Evolutionary conservation across 2,329 filamentous ascomycete genomes (phyloP).

Genomic region (Curvularia spicifera): DNA sequence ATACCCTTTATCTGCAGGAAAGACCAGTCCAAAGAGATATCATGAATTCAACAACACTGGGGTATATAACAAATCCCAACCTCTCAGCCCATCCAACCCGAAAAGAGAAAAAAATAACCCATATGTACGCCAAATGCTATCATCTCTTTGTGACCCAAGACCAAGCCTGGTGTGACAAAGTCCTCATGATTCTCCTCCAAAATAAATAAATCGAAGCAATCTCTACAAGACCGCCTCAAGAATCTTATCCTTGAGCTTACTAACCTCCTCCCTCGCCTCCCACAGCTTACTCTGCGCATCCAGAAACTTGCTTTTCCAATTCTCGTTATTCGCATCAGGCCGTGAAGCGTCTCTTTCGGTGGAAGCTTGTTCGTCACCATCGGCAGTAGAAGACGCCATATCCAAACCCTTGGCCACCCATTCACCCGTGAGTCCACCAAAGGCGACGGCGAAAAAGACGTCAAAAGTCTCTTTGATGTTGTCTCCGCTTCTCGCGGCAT

Average conservation of each 20-base stretch:
- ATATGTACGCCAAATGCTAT: neutral
- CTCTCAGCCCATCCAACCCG: constrained; percentile 2
- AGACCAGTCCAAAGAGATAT: constrained; percentile 12
- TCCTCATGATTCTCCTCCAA: neutral
- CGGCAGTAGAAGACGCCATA: neutral
- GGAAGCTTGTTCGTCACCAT: constrained; percentile 1
- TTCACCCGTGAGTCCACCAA: constrained; percentile 52
- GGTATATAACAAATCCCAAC: constrained; percentile 37
- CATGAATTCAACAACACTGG: constrained; percentile 14
- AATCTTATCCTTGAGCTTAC: constrained; percentile 46
- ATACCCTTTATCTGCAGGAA: neutral
- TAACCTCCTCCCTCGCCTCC: constrained; percentile 46
- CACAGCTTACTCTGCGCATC: constrained; percentile 45
- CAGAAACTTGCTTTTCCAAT: constrained; percentile 46
- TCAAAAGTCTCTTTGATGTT: constrained; percentile 52
- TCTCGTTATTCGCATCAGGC: constrained; percentile 17
- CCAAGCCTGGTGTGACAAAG: neutral
- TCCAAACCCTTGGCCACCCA: constrained; percentile 53
- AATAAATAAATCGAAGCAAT: neutral
- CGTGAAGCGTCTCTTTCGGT: constrained; percentile 15
- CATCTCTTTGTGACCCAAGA: neutral
- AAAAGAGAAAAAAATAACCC: neutral
- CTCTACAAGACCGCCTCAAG: constrained; percentile 48
- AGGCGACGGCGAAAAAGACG: constrained; percentile 51
- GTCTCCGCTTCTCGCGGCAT: constrained; percentile 14